phyloP scores from a whole-genome alignment of 495 filamentous ascomycete genomes.

The Penicillium longicatenatum region DNA sequence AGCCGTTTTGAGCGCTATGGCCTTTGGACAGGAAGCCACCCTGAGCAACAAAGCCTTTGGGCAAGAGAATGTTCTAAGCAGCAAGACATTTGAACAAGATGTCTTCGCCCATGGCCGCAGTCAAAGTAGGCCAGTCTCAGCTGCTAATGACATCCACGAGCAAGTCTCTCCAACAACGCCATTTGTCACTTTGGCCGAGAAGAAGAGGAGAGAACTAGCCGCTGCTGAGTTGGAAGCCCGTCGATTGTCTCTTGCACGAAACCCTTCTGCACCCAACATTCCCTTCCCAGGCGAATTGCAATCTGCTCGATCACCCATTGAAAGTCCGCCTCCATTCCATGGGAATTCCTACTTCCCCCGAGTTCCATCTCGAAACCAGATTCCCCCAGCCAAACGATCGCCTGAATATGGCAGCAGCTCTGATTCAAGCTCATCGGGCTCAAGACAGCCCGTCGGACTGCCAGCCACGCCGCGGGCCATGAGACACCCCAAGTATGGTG shows the following conservation, averaged over 20 bases:
- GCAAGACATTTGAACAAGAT: conserved; percentile 25
- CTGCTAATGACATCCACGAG: conserved; percentile 23
- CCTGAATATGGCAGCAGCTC: conserved; percentile 49
- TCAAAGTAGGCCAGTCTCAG: conserved; percentile 25
- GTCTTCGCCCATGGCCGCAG: conserved; percentile 12
- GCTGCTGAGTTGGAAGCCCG: conserved; percentile 86
- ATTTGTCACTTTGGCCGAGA: conserved; percentile 36
- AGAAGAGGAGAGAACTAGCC: conserved; percentile 70
- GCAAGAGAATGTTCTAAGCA: conserved; percentile 12
- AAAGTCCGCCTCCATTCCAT: conserved; percentile 35
- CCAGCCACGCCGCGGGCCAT: conserved; percentile 85
- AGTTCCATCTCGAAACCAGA: conserved; percentile 36
- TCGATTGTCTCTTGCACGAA: conserved; percentile 75
- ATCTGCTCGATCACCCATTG: conserved; percentile 32
- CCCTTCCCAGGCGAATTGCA: conserved; percentile 70
- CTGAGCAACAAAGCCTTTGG: conserved; percentile 2
- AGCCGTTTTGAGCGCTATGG: neutral
- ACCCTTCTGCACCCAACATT: conserved; percentile 78
- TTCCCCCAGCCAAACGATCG: conserved; percentile 44
- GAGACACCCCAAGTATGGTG: conserved; percentile 69
- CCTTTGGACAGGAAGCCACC: neutral
- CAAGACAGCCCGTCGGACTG: conserved; percentile 59
- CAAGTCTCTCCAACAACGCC: conserved; percentile 28
- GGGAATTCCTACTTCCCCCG: conserved; percentile 48
- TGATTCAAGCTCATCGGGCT: conserved; percentile 44